These are phyloP conservation scores for Beverwykella pulmonaria DNA, from an alignment of 495 filamentous ascomycete species.

Conservation along the genomic window DNA sequence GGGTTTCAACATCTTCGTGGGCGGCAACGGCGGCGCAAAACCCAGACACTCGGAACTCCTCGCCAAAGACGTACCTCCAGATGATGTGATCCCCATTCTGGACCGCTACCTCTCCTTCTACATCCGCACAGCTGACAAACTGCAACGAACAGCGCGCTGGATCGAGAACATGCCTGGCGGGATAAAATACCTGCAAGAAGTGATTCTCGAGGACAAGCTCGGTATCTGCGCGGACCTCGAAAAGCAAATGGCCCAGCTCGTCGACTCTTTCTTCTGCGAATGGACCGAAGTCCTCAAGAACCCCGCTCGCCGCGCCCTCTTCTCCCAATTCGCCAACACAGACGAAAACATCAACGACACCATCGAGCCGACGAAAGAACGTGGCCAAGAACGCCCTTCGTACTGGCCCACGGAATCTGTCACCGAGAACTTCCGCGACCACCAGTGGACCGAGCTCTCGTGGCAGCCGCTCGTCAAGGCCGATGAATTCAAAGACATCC, in stretches of 20 bases:
- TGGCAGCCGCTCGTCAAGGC: conserved; percentile 87
- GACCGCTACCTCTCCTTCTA: conserved; percentile 96
- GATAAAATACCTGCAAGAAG: conserved; percentile 79
- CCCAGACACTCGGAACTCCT: conserved; percentile 86
- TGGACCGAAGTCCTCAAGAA: conserved; percentile 85
- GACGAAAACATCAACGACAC: conserved; percentile 67
- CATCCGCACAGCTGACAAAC: conserved; percentile 92
- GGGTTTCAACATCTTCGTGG: conserved; percentile 94
- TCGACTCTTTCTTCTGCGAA: conserved; percentile 90
- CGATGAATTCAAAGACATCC: conserved; percentile 70
- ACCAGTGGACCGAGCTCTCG: conserved; percentile 70
- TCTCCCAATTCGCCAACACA: conserved; percentile 90
- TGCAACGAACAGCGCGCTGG: conserved; percentile 93
- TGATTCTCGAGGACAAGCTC: conserved; percentile 85
- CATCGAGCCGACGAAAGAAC: conserved; percentile 73
- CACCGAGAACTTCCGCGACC: conserved; percentile 72
- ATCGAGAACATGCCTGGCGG: conserved; percentile 86
- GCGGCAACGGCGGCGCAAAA: conserved; percentile 88
- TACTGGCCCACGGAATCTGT: conserved; percentile 78
- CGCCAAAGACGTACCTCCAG: conserved; percentile 84
- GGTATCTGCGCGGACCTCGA: conserved; percentile 88
- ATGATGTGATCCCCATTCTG: conserved; percentile 82
- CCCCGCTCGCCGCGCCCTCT: conserved; percentile 68
- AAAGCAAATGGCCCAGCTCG: conserved; percentile 84
- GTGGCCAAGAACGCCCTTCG: conserved; percentile 74